Base-by-base conservation (phyloP, 352 stramenopile genomes). In the Thalassiosira exigua region DNA sequence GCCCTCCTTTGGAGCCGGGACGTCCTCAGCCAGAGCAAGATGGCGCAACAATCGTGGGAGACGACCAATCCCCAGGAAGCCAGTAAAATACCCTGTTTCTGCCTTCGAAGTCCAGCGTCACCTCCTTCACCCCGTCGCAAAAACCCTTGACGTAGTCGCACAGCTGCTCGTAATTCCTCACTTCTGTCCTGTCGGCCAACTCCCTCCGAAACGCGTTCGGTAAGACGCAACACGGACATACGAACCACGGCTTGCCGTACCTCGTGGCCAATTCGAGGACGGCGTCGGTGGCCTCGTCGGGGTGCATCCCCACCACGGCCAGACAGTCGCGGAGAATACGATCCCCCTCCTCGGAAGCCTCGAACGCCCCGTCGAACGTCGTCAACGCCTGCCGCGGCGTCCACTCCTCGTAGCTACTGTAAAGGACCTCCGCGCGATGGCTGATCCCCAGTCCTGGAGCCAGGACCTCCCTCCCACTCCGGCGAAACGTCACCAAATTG, bases 141-240 rank as follows among this genome's bases (percentile, higher is more conserved):
- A 44, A 14, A 14, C 14, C 14, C 36, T 14, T 14, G 7, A 44
- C 14, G 36, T 44, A 44, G 7, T 44, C 7, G 36, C 36, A 44
- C 7, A 44, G 36, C 36, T 44, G 7, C 7, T 44, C 36, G 36
- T 44, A 44, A 7, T 14, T 44, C 36, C 36, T 44, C 7, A 44
- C 36, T 14, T 14, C 36, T 14, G 7, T 44, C 36, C 36, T 14
- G 36, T 44, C 36, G 7, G 36, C 7, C 7, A 44, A 14, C 36
- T 44, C 14, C 36, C 36, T 44, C 14, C 36, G 36, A 14, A 44
- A 44, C 36, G 14, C 14, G 14, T 44, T 44, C 36, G 36, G 36
- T 7, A 44, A 44, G 7, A 44, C 36, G 36, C 96, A 98, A 69
- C 96, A 99, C 0, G 96, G 96, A n/a, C 98, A 96, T 7, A 99